Conservation (phyloP, 1,284 basidiomycete species). For the Pyrrhoderma lamaoense region DNA sequence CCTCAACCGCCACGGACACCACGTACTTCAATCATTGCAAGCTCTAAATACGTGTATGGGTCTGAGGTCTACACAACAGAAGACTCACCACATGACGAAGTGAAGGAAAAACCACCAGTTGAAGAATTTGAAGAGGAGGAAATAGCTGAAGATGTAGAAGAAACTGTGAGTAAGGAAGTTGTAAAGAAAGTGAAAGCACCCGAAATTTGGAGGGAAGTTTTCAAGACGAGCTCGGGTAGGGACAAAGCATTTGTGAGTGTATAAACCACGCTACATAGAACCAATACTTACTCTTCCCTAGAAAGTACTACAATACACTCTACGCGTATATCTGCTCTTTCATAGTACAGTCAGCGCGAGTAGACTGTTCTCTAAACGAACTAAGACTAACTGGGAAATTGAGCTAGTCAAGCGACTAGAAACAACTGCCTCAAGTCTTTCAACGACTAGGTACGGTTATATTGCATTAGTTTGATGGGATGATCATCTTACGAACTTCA, state of each 20-base stretch:
- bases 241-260: constrained; percentile 74
- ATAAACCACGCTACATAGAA: constrained; percentile 7
- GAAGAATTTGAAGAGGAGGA: constrained; percentile 31
- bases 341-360: constrained; percentile 45
- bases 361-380: constrained; percentile 37
- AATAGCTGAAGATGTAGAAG: constrained; percentile 17
- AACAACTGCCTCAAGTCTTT: constrained; percentile 56
- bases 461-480: not conserved
- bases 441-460: constrained; percentile 59
- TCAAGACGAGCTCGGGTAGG: constrained; percentile 65
- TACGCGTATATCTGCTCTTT: constrained; percentile 65
- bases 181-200: constrained; percentile 43
- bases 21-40: constrained; percentile 41
- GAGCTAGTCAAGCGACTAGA: constrained; percentile 51
- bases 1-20: constrained; percentile 71
- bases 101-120: constrained; percentile 26
- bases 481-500: not conserved
- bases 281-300: constrained; percentile 24
- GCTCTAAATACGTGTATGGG: constrained; percentile 30
- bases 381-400: constrained; percentile 44
- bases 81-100: constrained; percentile 28
- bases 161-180: constrained; percentile 26
- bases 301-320: constrained; percentile 80
- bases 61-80: constrained; percentile 20
- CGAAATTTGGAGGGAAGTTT: constrained; percentile 71